Evolutionary conservation across 2,329 filamentous ascomycete genomes (phyloP).

Genomic region (Setomelanomma holmii): DNA sequence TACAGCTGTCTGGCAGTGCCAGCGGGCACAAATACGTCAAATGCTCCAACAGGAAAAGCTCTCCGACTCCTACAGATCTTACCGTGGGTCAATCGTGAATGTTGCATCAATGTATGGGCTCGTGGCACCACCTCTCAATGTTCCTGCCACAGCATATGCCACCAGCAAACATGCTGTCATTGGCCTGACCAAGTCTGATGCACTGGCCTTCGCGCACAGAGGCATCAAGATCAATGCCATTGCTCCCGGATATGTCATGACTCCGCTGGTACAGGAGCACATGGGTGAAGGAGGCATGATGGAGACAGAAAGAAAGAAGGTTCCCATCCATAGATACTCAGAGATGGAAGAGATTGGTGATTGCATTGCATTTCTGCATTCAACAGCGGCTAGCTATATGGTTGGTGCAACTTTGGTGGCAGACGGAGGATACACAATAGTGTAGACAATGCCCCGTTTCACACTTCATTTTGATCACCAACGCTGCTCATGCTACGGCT

Average conservation of each 20-base stretch:
- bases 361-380: slow-evolving; percentile 72
- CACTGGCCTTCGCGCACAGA: slow-evolving; percentile 58
- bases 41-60: slow-evolving; percentile 60
- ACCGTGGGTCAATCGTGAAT: slow-evolving; percentile 63
- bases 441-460: slow-evolving; percentile 5
- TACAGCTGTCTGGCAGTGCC: slow-evolving; percentile 65
- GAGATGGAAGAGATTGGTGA: slow-evolving; percentile 73
- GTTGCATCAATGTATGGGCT: slow-evolving; percentile 61
- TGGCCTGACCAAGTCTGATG: slow-evolving; percentile 63
- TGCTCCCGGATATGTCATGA: slow-evolving; percentile 61
- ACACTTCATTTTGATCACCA: no score
- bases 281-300: slow-evolving; percentile 31
- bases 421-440: slow-evolving; percentile 56
- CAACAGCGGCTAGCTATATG: slow-evolving; percentile 74
- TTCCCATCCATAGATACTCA: slow-evolving; percentile 58
- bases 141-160: slow-evolving; percentile 57
- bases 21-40: slow-evolving; percentile 59
- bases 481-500: no score
- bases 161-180: slow-evolving; percentile 63
- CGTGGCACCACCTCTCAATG: slow-evolving; percentile 46
- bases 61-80: slow-evolving; percentile 37
- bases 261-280: slow-evolving; percentile 46
- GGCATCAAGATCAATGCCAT: slow-evolving; percentile 67
- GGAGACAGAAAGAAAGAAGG: slow-evolving; percentile 48
- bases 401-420: slow-evolving; percentile 75